These are phyloP conservation scores for Avena sativa DNA, from an alignment of 176 grass and related monocot species.

Conservation along the genomic window DNA sequence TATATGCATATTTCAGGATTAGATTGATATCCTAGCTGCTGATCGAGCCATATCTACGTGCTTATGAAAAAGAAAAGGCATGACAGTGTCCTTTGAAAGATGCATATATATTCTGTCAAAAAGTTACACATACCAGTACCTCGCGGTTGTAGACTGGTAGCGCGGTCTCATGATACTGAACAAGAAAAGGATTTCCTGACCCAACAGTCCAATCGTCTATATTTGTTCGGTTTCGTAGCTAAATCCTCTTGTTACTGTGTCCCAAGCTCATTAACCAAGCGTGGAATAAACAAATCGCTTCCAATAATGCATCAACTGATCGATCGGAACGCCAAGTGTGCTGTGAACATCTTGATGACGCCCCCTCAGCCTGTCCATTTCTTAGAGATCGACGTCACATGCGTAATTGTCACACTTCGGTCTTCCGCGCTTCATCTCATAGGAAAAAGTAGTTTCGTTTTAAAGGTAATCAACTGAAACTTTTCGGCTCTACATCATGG, in stretches of 20 bases:
- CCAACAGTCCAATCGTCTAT: no score
- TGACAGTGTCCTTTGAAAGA: no score
- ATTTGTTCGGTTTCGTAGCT: neutral
- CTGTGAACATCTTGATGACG: neutral
- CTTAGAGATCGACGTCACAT: conserved; percentile 48
- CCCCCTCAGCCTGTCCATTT: conserved; percentile 35
- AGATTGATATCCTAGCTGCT: no score
- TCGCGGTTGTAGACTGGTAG: no score
- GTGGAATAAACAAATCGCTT: conserved; percentile 27
- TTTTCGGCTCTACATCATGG: neutral
- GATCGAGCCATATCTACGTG: no score
- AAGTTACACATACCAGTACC: no score
- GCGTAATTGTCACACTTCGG: conserved; percentile 43
- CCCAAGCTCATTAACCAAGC: neutral
- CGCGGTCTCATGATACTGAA: no score
- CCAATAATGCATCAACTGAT: conserved; percentile 35
- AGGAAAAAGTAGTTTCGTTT: neutral
- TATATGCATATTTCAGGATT: no score
- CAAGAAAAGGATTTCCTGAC: no score
- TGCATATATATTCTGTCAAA: no score
- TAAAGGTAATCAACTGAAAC: neutral
- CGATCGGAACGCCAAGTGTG: conserved; percentile 27
- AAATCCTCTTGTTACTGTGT: conserved; percentile 29
- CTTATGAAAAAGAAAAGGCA: no score
- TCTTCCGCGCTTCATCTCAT: conserved; percentile 24